Evolutionary conservation across 1,284 basidiomycete genomes (phyloP), one percentile per base, ranked within the genome.

Genomic region (Ceratobasidium sp.): DNA sequence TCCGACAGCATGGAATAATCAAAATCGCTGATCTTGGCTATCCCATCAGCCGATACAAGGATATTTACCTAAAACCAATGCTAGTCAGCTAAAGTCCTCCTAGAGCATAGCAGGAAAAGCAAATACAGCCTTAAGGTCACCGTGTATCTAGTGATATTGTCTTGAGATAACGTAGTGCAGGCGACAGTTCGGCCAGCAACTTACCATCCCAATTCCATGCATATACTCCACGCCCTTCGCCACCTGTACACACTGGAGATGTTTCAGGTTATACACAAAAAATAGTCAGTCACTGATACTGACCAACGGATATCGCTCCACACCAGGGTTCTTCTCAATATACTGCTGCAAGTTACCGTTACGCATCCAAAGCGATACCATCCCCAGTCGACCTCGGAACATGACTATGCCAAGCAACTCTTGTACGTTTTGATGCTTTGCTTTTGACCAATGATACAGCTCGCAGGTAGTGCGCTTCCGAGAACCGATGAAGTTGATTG

Each of bases 281-380:
- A 4, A 30, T n/a, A 21, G 30, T n/a, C 4, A 57, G 30, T 6
- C 28, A 18, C 2, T n/a, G 21, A 23, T n/a, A 9, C 30, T 32
- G 1, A 55, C 52, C 52, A 55, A 18, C 8, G 2, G 7, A 26
- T 32, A 55, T 8, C 57, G 57, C 9, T 59, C 16, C 2, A 23
- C 16, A 23, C 35, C 38, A 11, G 57, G 57, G 14, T 43, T 26
- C 14, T 59, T 41, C 2, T 9, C 2, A 44, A 59, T 43, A 23
- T 59, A 59, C 16, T 41, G 13, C 13, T 6, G 2, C 2, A 59
- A 32, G 13, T 26, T 59, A 38, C 57, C 38, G 38, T 43, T 41
- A 6, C 43, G 35, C 57, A 59, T 59, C 57, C 57, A 59, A 4
- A 11, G 35, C 11, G 57, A 59, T 9, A 59, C 26, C 57, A 59